Percentiles rank a stretch among this genome's conserved stretches.
phyloP scores from a whole-genome alignment of 2,329 filamentous ascomycete genomes.

The Nothopassalora personata region DNA sequence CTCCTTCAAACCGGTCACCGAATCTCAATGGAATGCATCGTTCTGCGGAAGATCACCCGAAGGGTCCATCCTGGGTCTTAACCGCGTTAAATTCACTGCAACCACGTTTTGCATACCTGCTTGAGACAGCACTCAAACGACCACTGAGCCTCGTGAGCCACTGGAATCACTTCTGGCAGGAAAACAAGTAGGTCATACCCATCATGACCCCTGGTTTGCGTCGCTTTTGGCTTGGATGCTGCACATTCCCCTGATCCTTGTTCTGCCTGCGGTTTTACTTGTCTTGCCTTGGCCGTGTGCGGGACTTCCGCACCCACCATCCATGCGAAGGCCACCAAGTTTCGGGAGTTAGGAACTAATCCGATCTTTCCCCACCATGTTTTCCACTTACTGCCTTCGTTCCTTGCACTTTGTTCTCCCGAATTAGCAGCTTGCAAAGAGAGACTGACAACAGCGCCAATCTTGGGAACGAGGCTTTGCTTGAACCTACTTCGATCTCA shows the following conservation, averaged over 20 bases:
- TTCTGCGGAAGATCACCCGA: not conserved
- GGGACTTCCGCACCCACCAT: not conserved
- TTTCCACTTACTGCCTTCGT: not conserved
- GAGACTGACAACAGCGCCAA: constrained; percentile 7
- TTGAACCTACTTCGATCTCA: not conserved
- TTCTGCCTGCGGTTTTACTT: not conserved
- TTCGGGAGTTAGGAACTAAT: not conserved
- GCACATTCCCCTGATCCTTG: not conserved
- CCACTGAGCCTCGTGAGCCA: not conserved
- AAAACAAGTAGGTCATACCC: not conserved
- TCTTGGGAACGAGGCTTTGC: constrained; percentile 3
- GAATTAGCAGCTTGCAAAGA: not conserved
- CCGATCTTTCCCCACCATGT: not conserved
- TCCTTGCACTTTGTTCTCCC: not conserved
- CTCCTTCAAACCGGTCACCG: not conserved
- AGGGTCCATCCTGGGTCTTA: not conserved
- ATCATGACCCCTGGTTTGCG: not conserved
- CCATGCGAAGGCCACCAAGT: not conserved
- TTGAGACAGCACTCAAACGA: constrained; percentile 1
- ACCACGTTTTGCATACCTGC: constrained; percentile 1
- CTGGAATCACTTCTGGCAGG: not conserved
- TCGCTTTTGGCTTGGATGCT: not conserved
- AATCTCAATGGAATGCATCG: not conserved
- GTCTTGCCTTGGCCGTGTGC: not conserved
- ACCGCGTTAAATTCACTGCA: not conserved